These are phyloP conservation scores for Capsicum baccatum DNA, from an alignment of 257 asterid genomes.

Conservation along the genomic window DNA sequence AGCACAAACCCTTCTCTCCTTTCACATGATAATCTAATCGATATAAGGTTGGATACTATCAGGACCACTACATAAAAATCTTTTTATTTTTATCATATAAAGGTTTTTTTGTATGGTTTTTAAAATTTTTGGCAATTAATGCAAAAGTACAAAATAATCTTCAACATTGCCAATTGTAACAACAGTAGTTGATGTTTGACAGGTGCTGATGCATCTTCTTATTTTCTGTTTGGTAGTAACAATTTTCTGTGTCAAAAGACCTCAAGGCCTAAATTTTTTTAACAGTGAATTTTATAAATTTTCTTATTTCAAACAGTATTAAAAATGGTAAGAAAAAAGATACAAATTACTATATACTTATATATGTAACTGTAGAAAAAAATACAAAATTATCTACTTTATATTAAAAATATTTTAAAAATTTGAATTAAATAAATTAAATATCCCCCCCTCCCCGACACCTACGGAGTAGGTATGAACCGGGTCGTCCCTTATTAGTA, in stretches of 20 bases:
- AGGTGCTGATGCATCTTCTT: neutral
- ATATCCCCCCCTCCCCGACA: too few species aligned
- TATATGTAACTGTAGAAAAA: too few species aligned
- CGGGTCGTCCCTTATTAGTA: too few species aligned
- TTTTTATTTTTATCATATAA: neutral
- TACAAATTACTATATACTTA: too few species aligned
- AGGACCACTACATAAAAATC: conserved; percentile 31
- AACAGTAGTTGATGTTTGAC: conserved; percentile 3
- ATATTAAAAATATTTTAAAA: too few species aligned
- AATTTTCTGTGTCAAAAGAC: conserved; percentile 1
- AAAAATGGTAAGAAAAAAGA: too few species aligned
- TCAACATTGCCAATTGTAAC: neutral
- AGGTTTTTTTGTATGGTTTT: neutral
- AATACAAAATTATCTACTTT: too few species aligned
- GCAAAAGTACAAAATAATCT: conserved; percentile 10
- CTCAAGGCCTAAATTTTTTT: too few species aligned
- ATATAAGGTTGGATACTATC: conserved; percentile 4
- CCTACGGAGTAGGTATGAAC: too few species aligned
- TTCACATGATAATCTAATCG: conserved; percentile 35
- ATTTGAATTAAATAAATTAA: too few species aligned
- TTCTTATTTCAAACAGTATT: too few species aligned
- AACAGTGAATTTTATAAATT: too few species aligned
- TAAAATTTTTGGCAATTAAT: neutral
- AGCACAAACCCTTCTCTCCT: conserved; percentile 29
- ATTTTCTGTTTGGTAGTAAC: neutral